Evolutionary conservation across 352 stramenopile genomes (phyloP), one percentile per base, ranked within the genome.

Genomic region (Phytophthora pluvialis): DNA sequence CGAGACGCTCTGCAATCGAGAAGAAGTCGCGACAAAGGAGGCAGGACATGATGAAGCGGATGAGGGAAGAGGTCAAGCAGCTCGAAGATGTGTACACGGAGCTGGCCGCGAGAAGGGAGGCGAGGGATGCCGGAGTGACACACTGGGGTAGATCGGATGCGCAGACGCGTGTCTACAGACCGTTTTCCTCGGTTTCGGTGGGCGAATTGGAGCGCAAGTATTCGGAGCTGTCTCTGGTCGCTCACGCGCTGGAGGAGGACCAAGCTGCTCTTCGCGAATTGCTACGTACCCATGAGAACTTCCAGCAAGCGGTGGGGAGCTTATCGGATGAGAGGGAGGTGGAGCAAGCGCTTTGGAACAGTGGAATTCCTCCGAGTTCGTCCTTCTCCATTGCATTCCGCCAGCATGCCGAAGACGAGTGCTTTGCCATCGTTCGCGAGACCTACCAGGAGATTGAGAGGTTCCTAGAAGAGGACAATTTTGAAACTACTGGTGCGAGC

Each of bases 1-100:
- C 76, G 45, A 66, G 76, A 28, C 71, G 78, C 31, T 79, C 78
- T 3, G 76, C 77, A 18, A 88, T 88, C 33, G 78, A 88, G 70
- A 79, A 77, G 43, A 81, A 82, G 33, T 88, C 72, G 13, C 47
- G 72, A n/a, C 67, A 72, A 43, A 63, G 60, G 11, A 54, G 68
- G 13, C 64, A 75, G 54, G 46, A 61, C 9, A 52, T 63, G 26
- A 39, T 78, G 1, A 55, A 47, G 5, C 13, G 51, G 5, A 90
- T 90, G 81, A 67, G 78, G 15, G 57, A 81, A 9, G 73, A 90
- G 9, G 66, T 88, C n/a, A 56, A 72, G 52, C 67, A 69, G 1
- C 69, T 90, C 13, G 70, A 90, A 61, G 50, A 50, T 9, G 52
- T 80, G 13, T 86, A 88, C 53, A 53, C 59, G 2, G 57, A 74